Percentiles rank a stretch among this genome's conserved stretches.
Conservation (phyloP, 163 green algal species). For the Prototheca wickerhamii region DNA sequence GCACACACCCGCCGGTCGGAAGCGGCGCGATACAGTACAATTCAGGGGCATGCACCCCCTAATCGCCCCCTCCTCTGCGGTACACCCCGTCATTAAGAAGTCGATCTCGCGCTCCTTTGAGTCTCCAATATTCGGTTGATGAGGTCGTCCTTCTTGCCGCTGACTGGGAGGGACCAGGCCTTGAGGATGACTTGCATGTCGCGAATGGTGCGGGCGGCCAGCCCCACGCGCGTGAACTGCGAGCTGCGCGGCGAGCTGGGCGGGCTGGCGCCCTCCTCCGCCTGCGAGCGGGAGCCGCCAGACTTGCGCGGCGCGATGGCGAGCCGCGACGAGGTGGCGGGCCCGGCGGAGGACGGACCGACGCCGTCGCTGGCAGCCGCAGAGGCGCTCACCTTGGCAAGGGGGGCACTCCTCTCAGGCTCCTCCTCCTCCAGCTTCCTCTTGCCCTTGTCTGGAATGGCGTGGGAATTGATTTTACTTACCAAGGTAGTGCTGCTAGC, state of each 20-base stretch:
- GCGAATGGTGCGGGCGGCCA: constrained; percentile 31
- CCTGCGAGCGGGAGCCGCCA: not conserved
- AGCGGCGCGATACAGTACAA: no score
- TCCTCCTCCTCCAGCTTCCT: constrained; percentile 14
- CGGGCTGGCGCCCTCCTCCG: not conserved
- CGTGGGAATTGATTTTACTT: not conserved
- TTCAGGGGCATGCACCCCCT: no score
- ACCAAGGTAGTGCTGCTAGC: not conserved
- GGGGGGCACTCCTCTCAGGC: not conserved
- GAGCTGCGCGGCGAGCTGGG: not conserved
- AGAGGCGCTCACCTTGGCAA: not conserved
- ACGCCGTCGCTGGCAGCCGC: not conserved
- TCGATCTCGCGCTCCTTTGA: no score
- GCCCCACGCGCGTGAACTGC: constrained; percentile 13
- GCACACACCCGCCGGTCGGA: no score
- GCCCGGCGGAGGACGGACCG: not conserved
- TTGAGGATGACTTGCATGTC: constrained; percentile 35
- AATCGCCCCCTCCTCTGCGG: no score
- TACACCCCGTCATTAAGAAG: no score
- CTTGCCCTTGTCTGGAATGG: constrained; percentile 27
- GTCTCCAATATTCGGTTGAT: constrained; percentile 29
- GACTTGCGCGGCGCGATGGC: not conserved
- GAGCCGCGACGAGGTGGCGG: not conserved
- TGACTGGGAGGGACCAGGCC: constrained; percentile 23
- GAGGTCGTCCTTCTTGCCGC: constrained; percentile 46